Conservation (phyloP, 2,329 filamentous ascomycete genomes). For the Paecilomyces fulvus region DNA sequence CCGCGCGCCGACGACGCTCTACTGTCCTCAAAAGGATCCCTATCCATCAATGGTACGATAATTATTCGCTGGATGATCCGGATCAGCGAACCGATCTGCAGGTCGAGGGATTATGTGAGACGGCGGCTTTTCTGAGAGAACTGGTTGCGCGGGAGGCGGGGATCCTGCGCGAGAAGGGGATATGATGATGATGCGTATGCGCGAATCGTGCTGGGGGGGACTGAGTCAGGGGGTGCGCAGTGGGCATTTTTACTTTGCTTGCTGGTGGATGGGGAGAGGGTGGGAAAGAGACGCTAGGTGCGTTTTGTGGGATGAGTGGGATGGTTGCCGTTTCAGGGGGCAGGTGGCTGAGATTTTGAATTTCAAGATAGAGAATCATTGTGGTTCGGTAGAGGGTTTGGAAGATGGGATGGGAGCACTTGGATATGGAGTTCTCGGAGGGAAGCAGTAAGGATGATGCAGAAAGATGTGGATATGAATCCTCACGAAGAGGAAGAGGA, state of each 20-base stretch:
- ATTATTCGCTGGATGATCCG: constrained; percentile 34
- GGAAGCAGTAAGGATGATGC: constrained; percentile 7
- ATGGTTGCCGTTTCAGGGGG: constrained; percentile 34
- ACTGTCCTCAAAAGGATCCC: constrained; percentile 34
- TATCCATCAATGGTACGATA: constrained; percentile 47
- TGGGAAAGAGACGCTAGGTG: constrained; percentile 22
- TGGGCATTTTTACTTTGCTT: constrained; percentile 36
- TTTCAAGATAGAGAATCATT: constrained; percentile 4
- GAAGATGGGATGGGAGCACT: background rate
- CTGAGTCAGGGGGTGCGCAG: constrained; percentile 49
- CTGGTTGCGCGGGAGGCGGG: constrained; percentile 27
- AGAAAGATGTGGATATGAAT: background rate
- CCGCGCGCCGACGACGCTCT: constrained; percentile 38
- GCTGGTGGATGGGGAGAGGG: constrained; percentile 19
- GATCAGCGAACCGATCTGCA: constrained; percentile 36
- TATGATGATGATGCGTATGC: constrained; percentile 14
- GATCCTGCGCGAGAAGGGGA: constrained; percentile 4
- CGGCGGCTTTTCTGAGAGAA: constrained; percentile 24
- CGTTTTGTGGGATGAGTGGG: constrained; percentile 43
- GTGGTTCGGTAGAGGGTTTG: background rate
- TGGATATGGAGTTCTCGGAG: background rate
- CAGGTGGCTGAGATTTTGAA: constrained; percentile 22
- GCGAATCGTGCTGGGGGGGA: constrained; percentile 44
- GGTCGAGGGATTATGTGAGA: constrained; percentile 38
- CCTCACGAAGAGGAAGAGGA: constrained; percentile 6